Evolutionary conservation across 352 stramenopile genomes (phyloP), one percentile per base, ranked within the genome.

Genomic region (Pelagophyceae sp.): DNA sequence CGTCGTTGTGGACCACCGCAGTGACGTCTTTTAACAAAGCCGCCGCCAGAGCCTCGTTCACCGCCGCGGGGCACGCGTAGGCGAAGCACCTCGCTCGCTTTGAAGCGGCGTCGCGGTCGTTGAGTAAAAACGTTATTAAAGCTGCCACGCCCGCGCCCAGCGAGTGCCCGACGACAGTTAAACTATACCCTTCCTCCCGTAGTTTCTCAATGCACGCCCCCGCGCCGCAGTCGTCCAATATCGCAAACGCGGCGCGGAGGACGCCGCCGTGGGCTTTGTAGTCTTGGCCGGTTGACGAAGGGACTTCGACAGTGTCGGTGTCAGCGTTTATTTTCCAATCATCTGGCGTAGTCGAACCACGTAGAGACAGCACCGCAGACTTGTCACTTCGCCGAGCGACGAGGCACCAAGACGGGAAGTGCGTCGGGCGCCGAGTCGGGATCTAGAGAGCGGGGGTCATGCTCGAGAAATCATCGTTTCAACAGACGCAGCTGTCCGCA

Each of bases 351-450:
- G 31, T 15, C 33, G 33, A 54, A 0, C 67, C 67, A 23, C 67
- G 67, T 2, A 74, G 2, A 3, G 23, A 23, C 1, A 74, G 67
- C 2, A 74, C 35, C 15, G 67, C 67, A 33, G 45, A 23, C 45
- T 23, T 11, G 45, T 74, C 38, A 1, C 58, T n/a, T 11, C 23
- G 23, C 0, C 67, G 67, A 1, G 27, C 20, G 15, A 37, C 67
- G 35, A 74, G 38, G 67, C 67, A 74, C 67, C 67, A 74, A 11
- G 67, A 33, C 15, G 67, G 67, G 67, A 74, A 74, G 17, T 1
- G 67, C 67, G 31, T 37, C 35, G 31, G 31, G 19, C 29, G 63
- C 63, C 17, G 19, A n/a, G 31, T 20, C n/a, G n/a, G n/a, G n/a
- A n/a, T n/a, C n/a, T n/a, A n/a, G n/a, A n/a, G n/a, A n/a, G n/a